Evolutionary conservation across 768 basidiomycete species (phyloP).

Genomic region (Pulveroboletus ravenelii): DNA sequence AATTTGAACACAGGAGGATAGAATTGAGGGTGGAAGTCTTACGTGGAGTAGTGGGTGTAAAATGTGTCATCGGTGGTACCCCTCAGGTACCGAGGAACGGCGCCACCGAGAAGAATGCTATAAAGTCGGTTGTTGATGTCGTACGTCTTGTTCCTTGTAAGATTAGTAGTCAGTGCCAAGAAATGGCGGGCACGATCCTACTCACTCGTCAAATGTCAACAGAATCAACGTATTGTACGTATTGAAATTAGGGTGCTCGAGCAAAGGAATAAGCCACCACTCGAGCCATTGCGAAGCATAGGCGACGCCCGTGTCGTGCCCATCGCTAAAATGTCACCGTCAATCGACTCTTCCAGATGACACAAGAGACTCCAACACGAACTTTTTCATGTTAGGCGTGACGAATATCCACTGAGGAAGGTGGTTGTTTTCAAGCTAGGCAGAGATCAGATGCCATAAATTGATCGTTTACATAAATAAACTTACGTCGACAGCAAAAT

Average conservation of each 20-base stretch:
- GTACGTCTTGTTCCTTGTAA: constrained; percentile 25
- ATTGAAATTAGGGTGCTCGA: constrained; percentile 51
- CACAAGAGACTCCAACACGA: neutral
- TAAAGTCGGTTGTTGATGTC: constrained; percentile 45
- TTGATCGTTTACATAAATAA: neutral
- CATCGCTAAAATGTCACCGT: constrained; percentile 38
- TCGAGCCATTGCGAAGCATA: constrained; percentile 43
- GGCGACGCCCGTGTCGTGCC: constrained; percentile 53
- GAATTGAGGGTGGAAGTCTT: neutral
- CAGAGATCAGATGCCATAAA: neutral
- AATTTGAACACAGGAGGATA: neutral
- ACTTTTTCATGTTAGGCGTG: constrained; percentile 51
- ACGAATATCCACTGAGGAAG: constrained; percentile 60
- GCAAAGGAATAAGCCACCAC: constrained; percentile 49
- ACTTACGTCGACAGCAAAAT: constrained; percentile 51
- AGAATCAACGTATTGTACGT: constrained; percentile 51
- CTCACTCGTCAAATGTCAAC: constrained; percentile 58
- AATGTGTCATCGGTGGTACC: constrained; percentile 48
- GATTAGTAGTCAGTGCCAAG: too few species aligned
- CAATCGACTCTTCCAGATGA: neutral
- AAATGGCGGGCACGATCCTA: neutral
- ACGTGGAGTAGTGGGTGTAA: constrained; percentile 58
- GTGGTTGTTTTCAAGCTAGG: constrained; percentile 32
- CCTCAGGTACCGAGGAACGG: constrained; percentile 38
- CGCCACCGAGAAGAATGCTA: constrained; percentile 41